Conservation (phyloP, 2,329 filamentous ascomycete genomes). For the Fusarium domesticum region DNA sequence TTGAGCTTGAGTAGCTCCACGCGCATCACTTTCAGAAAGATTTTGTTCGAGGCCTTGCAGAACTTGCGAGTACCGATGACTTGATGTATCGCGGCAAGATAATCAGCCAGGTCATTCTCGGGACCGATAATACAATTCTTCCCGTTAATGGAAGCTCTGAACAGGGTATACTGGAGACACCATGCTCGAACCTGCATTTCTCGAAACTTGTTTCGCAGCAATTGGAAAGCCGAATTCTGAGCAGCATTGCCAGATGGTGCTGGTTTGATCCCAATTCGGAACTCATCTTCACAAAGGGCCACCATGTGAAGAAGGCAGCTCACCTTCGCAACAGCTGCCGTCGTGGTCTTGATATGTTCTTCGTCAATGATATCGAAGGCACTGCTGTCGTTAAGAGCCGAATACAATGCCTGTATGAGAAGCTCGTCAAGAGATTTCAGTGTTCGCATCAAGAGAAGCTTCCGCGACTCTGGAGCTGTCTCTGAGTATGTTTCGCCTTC, state of each 20-base stretch:
- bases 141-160: slow-evolving; percentile 75
- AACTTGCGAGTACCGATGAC: slow-evolving; percentile 79
- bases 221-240: slow-evolving; percentile 53
- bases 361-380: slow-evolving; percentile 84
- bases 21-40: slow-evolving; percentile 86
- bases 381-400: slow-evolving; percentile 62
- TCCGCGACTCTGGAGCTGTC: slow-evolving; percentile 61
- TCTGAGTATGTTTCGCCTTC: slow-evolving; percentile 61
- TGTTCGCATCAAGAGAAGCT: slow-evolving; percentile 68
- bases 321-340: slow-evolving; percentile 68
- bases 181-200: slow-evolving; percentile 87
- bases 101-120: slow-evolving; percentile 72
- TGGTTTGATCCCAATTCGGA: slow-evolving; percentile 71
- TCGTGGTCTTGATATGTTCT: slow-evolving; percentile 69
- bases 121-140: slow-evolving; percentile 60
- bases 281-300: slow-evolving; percentile 78
- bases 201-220: slow-evolving; percentile 64
- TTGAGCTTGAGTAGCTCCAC: slow-evolving; percentile 76
- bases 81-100: slow-evolving; percentile 77
- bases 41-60: slow-evolving; percentile 81
- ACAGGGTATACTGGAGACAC: slow-evolving; percentile 79
- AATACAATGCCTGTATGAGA: slow-evolving; percentile 66
- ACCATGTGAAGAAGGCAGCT: slow-evolving; percentile 74
- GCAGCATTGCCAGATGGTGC: slow-evolving; percentile 56
- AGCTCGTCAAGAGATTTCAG: slow-evolving; percentile 77